These are phyloP conservation scores for Fusarium subglutinans DNA, from an alignment of 2,329 filamentous ascomycete species.

Conservation along the genomic window DNA sequence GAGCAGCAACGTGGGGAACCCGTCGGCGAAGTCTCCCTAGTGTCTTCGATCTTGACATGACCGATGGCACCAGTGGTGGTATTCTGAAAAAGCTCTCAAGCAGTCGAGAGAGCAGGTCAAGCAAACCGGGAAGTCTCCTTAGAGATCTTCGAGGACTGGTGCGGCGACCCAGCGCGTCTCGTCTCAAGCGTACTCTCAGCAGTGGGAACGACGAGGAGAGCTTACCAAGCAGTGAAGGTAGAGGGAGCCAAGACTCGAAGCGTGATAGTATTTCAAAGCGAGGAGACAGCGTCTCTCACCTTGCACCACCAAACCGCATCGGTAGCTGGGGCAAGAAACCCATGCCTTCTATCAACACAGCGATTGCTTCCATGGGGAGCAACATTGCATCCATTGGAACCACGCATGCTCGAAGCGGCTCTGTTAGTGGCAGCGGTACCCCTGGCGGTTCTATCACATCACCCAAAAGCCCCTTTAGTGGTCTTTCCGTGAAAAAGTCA, in stretches of 20 bases:
- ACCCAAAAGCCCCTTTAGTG: constrained; percentile 60
- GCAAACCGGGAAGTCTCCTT: constrained; percentile 60
- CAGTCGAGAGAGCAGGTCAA: constrained; percentile 54
- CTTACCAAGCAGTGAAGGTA: constrained; percentile 35
- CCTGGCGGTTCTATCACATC: constrained; percentile 62
- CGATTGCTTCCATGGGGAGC: constrained; percentile 64
- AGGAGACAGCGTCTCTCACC: constrained; percentile 54
- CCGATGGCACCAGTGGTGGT: constrained; percentile 67
- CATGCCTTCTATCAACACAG: constrained; percentile 67
- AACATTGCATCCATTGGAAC: constrained; percentile 65
- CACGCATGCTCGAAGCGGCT: constrained; percentile 66
- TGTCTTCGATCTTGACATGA: constrained; percentile 61
- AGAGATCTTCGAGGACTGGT: constrained; percentile 61
- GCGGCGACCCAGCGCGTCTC: constrained; percentile 58
- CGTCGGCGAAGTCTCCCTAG: constrained; percentile 71
- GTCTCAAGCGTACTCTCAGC: constrained; percentile 59
- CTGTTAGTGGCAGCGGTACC: constrained; percentile 65
- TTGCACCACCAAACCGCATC: constrained; percentile 61
- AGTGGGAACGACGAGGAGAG: constrained; percentile 46
- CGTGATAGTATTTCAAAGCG: constrained; percentile 49
- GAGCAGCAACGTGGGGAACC: constrained; percentile 76
- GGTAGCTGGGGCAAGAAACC: constrained; percentile 63
- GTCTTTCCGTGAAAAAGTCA: constrained; percentile 57
- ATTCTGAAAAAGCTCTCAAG: constrained; percentile 71
- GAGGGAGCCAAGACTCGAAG: constrained; percentile 42